Evolutionary conservation across 2,329 filamentous ascomycete genomes (phyloP).

Genomic region (Daldinia sp.): DNA sequence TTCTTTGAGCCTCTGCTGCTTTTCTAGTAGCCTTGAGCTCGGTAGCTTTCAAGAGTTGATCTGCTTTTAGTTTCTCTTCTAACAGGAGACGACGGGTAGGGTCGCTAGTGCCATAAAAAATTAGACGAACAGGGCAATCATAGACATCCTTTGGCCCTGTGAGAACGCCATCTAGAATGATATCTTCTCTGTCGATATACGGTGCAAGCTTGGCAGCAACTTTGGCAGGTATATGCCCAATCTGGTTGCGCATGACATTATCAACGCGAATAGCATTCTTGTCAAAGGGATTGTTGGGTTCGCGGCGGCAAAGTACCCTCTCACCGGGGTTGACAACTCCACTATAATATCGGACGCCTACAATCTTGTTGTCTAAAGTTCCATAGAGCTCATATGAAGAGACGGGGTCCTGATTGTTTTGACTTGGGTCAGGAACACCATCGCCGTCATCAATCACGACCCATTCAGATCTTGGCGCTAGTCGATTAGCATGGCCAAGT

Average conservation of each 20-base stretch:
- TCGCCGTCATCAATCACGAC: slow-evolving; percentile 48
- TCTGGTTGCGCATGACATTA: slow-evolving; percentile 77
- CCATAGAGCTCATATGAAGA: slow-evolving; percentile 56
- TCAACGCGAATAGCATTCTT: slow-evolving; percentile 79
- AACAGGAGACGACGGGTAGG: slow-evolving; percentile 60
- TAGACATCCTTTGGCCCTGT: slow-evolving; percentile 70
- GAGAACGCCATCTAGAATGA: slow-evolving; percentile 74
- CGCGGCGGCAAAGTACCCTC: slow-evolving; percentile 64
- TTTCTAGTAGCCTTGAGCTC: slow-evolving; percentile 63
- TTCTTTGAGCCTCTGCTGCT: slow-evolving; percentile 62
- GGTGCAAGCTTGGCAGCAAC: slow-evolving; percentile 76
- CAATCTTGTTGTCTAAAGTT: slow-evolving; percentile 62
- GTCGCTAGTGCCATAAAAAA: slow-evolving; percentile 73
- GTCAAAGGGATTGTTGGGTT: slow-evolving; percentile 73
- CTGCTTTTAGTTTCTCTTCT: slow-evolving; percentile 68
- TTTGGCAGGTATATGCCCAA: slow-evolving; percentile 77
- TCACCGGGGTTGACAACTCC: slow-evolving; percentile 67
- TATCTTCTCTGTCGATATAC: slow-evolving; percentile 70
- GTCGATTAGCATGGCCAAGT: slow-evolving; percentile 22
- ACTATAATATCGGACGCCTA: slow-evolving; percentile 62
- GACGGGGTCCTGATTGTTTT: slow-evolving; percentile 52
- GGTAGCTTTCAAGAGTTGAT: slow-evolving; percentile 69
- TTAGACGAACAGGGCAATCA: slow-evolving; percentile 76
- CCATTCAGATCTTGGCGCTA: slow-evolving; percentile 26
- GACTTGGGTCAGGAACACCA: slow-evolving; percentile 52